Evolutionary conservation across 345 rosid species (phyloP), one percentile per base, ranked within the genome.

Genomic region (Camelina hispida): DNA sequence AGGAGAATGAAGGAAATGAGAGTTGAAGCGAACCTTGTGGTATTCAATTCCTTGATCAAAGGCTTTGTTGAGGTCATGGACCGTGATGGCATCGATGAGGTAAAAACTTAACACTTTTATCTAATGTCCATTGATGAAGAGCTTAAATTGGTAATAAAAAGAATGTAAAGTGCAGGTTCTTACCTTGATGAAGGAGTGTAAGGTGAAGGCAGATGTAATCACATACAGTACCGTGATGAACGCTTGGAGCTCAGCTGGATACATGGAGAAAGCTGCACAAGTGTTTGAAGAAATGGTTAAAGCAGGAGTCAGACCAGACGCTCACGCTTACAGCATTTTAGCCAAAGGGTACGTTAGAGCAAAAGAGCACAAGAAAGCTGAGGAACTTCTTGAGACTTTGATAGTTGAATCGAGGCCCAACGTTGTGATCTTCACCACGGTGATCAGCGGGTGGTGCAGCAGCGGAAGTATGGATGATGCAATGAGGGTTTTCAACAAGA

Each of bases 241-340:
- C 63, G 87, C 87, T 17, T 88, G 92, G 92, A 88, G 92, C 83
- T 81, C 87, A 23, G 89, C 88, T 13, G 92, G 92, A 47, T 86
- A 71, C 67, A 88, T 88, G 88, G 82, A 78, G 66, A 88, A 83
- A 76, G 85, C 89, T 70, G 79, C 81, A 52, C 84, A 84, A 75
- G 82, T 84, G 60, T 88, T 86, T 59, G 81, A 88, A 79, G 85
- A 85, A 77, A 85, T 85, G 89, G 73, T 80, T 54, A 81, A 81
- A 47, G 85, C 89, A 32, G 88, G 89, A 18, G 78, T 85, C 66
- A 70, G 81, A 71, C 88, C 89, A 63, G 89, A 87, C 35, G 83
- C 77, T 17, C 87, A 85, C 69, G 83, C 85, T 57, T 84, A 83
- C 62, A 83, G 87, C 81, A 87, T 85, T 79, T 77, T 87, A 53